These are phyloP conservation scores for Gaeumannomyces tritici DNA, from an alignment of 2,329 filamentous ascomycete species.

Conservation along the genomic window DNA sequence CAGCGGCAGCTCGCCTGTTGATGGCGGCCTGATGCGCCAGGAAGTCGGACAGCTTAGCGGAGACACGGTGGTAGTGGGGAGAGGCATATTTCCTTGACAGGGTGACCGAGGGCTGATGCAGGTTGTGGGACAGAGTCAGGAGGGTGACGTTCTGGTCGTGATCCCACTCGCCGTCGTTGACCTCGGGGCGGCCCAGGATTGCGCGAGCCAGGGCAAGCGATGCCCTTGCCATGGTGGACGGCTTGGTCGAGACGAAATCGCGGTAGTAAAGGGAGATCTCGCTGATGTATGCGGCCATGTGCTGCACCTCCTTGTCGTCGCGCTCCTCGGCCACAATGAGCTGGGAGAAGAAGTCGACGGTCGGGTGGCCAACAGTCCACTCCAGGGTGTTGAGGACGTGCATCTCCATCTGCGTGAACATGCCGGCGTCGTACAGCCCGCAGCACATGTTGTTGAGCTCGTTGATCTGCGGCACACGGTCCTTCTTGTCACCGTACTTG, in stretches of 20 bases:
- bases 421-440: slow-evolving; percentile 94
- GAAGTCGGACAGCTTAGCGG: slow-evolving; percentile 47
- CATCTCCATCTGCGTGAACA: slow-evolving; percentile 99
- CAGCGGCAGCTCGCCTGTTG: slow-evolving; percentile 26
- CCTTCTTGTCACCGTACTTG: slow-evolving; percentile 98
- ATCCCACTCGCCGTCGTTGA: slow-evolving; percentile 68
- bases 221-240: slow-evolving; percentile 82
- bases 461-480: slow-evolving; percentile 92
- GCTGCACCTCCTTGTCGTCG: slow-evolving; percentile 78
- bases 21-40: slow-evolving; percentile 50
- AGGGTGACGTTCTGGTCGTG: slow-evolving; percentile 60
- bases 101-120: slow-evolving; percentile 48
- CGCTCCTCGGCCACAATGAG: slow-evolving; percentile 72
- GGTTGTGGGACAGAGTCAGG: slow-evolving; percentile 47
- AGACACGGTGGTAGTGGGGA: slow-evolving; percentile 41
- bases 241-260: slow-evolving; percentile 88
- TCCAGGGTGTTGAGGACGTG: slow-evolving; percentile 95
- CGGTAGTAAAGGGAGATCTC: slow-evolving; percentile 95
- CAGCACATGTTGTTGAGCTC: slow-evolving; percentile 99
- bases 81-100: slow-evolving; percentile 52
- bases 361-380: slow-evolving; percentile 93
- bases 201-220: slow-evolving; percentile 79
- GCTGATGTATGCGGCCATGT: slow-evolving; percentile 89
- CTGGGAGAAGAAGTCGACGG: slow-evolving; percentile 88
- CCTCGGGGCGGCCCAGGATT: slow-evolving; percentile 72